Percentiles rank a stretch among this genome's conserved stretches.
These are phyloP conservation scores for Metschnikowia anglica DNA, from an alignment of 805 yeast species.

Conservation along the genomic window DNA sequence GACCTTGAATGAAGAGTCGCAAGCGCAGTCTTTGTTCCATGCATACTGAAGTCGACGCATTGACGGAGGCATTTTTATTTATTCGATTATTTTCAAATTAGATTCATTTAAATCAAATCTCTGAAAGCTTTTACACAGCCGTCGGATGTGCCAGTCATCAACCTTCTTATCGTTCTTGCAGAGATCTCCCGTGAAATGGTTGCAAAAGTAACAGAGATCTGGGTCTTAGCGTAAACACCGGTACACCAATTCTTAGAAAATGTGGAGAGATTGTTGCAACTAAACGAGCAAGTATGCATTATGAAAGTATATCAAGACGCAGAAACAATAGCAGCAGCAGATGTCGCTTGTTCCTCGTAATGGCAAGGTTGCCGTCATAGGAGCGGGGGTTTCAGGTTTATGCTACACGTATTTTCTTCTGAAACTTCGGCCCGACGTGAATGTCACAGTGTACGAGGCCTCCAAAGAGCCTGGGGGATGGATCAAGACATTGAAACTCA, in stretches of 20 bases:
- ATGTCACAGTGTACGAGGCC: slow-evolving; percentile 62
- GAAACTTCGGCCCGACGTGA: slow-evolving; percentile 73
- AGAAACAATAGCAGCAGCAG: background rate
- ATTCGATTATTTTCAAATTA: too few species aligned
- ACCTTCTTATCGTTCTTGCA: too few species aligned
- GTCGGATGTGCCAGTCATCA: too few species aligned
- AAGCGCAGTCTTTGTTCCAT: slow-evolving; percentile 25
- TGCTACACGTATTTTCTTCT: slow-evolving; percentile 67
- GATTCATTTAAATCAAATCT: too few species aligned
- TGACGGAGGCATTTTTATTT: background rate
- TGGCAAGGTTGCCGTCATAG: slow-evolving; percentile 67
- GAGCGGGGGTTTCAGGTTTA: slow-evolving; percentile 88
- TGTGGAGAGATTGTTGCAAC: slow-evolving; percentile 6
- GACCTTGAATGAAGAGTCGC: slow-evolving; percentile 23
- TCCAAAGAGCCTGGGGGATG: slow-evolving; percentile 70
- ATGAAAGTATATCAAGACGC: background rate
- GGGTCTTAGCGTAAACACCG: slow-evolving; percentile 2
- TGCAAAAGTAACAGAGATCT: background rate
- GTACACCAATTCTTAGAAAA: slow-evolving; percentile 4
- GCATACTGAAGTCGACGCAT: slow-evolving; percentile 16
- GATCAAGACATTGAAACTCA: slow-evolving; percentile 52
- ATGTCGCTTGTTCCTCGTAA: slow-evolving; percentile 27
- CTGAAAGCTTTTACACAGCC: too few species aligned
- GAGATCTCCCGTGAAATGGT: too few species aligned
- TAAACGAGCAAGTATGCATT: background rate